These are phyloP conservation scores for Crucihimalaya himalaica DNA, from an alignment of 345 rosid species.

Conservation along the genomic window DNA sequence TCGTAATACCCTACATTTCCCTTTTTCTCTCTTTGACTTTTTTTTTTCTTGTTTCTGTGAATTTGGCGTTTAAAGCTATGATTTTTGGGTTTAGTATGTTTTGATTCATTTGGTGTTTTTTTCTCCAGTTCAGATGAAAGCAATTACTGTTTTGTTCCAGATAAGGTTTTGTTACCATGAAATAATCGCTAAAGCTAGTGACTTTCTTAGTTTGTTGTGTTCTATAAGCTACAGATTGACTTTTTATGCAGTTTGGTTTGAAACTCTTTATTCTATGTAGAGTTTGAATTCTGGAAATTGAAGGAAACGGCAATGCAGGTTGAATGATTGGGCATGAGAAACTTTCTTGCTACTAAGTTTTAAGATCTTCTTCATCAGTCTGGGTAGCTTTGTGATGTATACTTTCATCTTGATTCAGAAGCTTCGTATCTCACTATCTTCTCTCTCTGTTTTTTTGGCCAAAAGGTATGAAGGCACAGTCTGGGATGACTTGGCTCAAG, in stretches of 20 bases:
- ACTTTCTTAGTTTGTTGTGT: slow-evolving; percentile 19
- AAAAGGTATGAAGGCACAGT: slow-evolving; percentile 91
- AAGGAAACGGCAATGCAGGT: slow-evolving; percentile 13
- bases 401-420: slow-evolving; percentile 13
- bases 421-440: slow-evolving; percentile 4
- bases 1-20: slow-evolving; percentile 48
- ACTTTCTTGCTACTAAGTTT: slow-evolving; percentile 6
- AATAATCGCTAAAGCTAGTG: background rate
- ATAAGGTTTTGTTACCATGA: background rate
- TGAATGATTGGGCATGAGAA: slow-evolving; percentile 5
- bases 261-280: background rate
- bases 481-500: slow-evolving; percentile 97
- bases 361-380: background rate
- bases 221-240: slow-evolving; percentile 12
- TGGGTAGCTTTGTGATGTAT: slow-evolving; percentile 12
- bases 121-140: background rate
- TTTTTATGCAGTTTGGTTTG: background rate
- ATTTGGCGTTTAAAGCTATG: background rate
- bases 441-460: slow-evolving; percentile 20
- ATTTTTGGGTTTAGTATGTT: background rate
- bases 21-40: background rate
- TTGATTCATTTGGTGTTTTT: background rate
- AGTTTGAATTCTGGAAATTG: background rate
- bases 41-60: background rate
- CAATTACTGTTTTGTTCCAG: background rate